phyloP scores from a whole-genome alignment of 768 basidiomycete genomes.

The Suillus paluster region DNA sequence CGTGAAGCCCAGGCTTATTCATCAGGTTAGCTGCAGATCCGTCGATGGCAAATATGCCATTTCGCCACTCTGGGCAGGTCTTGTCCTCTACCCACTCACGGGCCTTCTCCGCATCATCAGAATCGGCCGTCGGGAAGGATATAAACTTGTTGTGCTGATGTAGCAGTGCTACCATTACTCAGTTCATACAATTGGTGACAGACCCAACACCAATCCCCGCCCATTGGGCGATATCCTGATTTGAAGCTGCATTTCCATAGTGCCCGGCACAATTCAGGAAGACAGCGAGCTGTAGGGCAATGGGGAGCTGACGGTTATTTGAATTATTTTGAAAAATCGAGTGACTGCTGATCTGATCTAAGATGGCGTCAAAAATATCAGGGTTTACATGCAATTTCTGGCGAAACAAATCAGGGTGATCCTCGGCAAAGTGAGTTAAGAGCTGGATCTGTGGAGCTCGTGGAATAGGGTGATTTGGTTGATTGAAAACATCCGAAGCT shows the following conservation, averaged over 20 bases:
- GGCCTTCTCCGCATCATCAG: slow-evolving; percentile 4
- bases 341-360: slow-evolving; percentile 24
- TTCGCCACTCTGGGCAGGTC: slow-evolving; percentile 7
- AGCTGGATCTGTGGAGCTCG: neutral
- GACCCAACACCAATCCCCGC: too few relatives aligned
- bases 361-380: slow-evolving; percentile 25
- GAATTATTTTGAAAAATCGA: slow-evolving; percentile 28
- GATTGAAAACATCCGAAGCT: neutral
- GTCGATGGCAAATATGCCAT: slow-evolving; percentile 12
- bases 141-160: slow-evolving; percentile 14
- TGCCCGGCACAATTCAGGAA: slow-evolving; percentile 6
- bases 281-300: slow-evolving; percentile 2
- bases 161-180: slow-evolving; percentile 15
- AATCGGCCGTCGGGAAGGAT: slow-evolving; percentile 8
- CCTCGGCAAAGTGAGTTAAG: neutral
- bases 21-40: slow-evolving; percentile 18
- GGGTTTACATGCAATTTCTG: slow-evolving; percentile 33
- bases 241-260: slow-evolving; percentile 12
- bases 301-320: slow-evolving; percentile 11
- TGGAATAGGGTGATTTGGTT: neutral
- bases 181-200: slow-evolving; percentile 21
- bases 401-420: slow-evolving; percentile 7
- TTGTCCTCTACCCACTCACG: neutral
- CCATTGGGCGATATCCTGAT: slow-evolving; percentile 15
- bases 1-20: slow-evolving; percentile 17